Evolutionary conservation across 305 asterid species (phyloP), one percentile per base, ranked within the genome.

Genomic region (Fraxinus floribunda): DNA sequence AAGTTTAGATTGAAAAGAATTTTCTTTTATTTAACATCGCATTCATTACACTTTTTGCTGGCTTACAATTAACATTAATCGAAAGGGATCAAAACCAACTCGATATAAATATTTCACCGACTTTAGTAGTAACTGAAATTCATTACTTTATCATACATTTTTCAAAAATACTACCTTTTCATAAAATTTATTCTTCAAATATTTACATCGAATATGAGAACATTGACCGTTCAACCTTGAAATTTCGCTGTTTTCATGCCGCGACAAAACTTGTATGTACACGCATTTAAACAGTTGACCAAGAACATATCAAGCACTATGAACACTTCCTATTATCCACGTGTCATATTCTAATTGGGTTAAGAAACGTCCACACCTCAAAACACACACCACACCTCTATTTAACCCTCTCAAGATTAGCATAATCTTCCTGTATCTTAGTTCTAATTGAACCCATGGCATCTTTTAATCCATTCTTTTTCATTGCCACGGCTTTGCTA

Each of bases 401-500:
- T 68, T 26, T 68, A 68, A 68, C 7, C 39, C 39, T 68, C 75
- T 36, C 39, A 11, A 29, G 24, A 55, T 26, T 9, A 3, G 34
- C 35, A 4, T 1, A 26, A 7, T 68, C 20, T 68, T 29, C 36
- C 1, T 26, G 39, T 30, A 29, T 15, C 36, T 26, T 29, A 68
- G 7, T 38, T 38, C 44, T 38, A 38, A 38, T 26, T 29, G 3
- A 34, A 32, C 36, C 77, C 62, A 88, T 88, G 91, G 89, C 88
- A 64, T 72, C 82, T 38, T 62, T 78, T 10, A 60, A 66, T 26
- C n/a, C 57, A 11, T 73, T 88, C 79, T 84, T 86, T 68, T 30
- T 86, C 82, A 80, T 90, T 83, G 81, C 80, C 75, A 79, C 80
- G 24, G 75, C 86, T 57, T 41, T 86, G 35, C 76, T 90, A 0